Conservation (phyloP, 768 basidiomycete genomes). For the Mycena kentingensis region DNA sequence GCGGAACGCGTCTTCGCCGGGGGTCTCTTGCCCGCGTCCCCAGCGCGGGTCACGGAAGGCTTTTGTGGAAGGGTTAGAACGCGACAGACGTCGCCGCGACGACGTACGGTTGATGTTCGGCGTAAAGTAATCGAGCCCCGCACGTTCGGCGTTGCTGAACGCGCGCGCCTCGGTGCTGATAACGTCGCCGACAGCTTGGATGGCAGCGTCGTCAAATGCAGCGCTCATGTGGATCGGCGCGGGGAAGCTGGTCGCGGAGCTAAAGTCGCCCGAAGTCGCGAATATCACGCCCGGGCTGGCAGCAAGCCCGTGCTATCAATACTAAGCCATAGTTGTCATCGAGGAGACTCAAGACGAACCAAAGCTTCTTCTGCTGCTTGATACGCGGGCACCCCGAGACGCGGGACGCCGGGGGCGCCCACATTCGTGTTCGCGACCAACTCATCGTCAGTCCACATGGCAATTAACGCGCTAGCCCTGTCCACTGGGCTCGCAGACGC, state of each 20-base stretch:
- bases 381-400: conserved; percentile 55
- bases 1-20: conserved; percentile 61
- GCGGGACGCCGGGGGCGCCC: conserved; percentile 50
- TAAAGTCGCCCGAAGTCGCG: conserved; percentile 51
- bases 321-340: not conserved
- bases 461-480: conserved; percentile 50
- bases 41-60: conserved; percentile 63
- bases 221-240: conserved; percentile 56
- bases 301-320: conserved; percentile 52
- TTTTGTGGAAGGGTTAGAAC: conserved; percentile 15
- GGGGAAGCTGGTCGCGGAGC: conserved; percentile 60
- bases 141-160: conserved; percentile 54
- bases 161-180: conserved; percentile 61
- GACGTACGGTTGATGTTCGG: conserved; percentile 48
- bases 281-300: conserved; percentile 52
- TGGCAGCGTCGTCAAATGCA: conserved; percentile 54
- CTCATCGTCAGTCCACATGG: conserved; percentile 51
- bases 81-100: not conserved
- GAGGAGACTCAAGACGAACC: conserved; percentile 28
- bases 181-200: conserved; percentile 47
- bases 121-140: conserved; percentile 58
- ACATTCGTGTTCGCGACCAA: conserved; percentile 53
- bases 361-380: conserved; percentile 62
- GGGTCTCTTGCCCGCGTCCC: conserved; percentile 64
- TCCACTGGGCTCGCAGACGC: conserved; percentile 43